A percentile compares a stretch with the other conserved stretches of the same genome.
These are phyloP conservation scores for Agrocybe praecox DNA, from an alignment of 768 basidiomycete genomes.

Conservation along the genomic window DNA sequence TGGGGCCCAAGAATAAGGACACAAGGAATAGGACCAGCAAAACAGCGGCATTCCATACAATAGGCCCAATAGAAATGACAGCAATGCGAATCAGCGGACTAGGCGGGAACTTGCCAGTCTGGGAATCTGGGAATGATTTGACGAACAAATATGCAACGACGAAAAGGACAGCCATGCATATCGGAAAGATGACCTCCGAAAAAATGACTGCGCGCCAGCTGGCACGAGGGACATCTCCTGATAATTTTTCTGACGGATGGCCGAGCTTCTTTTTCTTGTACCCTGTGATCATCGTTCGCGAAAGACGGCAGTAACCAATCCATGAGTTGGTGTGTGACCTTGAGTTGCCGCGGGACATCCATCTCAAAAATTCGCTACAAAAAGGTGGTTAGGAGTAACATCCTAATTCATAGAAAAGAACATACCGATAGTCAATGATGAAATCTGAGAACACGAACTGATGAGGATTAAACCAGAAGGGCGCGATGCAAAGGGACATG, in stretches of 20 bases:
- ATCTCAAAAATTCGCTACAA: slow-evolving; percentile 90
- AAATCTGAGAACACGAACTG: slow-evolving; percentile 98
- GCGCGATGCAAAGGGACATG: slow-evolving; percentile 87
- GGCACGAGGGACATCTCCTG: slow-evolving; percentile 92
- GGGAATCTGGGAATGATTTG: slow-evolving; percentile 74
- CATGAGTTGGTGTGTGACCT: slow-evolving; percentile 97
- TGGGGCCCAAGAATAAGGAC: slow-evolving; percentile 91
- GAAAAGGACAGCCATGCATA: slow-evolving; percentile 84
- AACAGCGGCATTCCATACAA: slow-evolving; percentile 93
- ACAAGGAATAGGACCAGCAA: slow-evolving; percentile 87
- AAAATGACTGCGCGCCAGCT: slow-evolving; percentile 89
- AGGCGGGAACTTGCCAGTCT: slow-evolving; percentile 62
- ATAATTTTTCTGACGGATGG: slow-evolving; percentile 95
- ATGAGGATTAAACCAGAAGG: slow-evolving; percentile 99
- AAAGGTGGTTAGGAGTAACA: slow-evolving; percentile 2
- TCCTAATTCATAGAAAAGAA: slow-evolving; percentile 6
- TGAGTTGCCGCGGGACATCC: slow-evolving; percentile 99
- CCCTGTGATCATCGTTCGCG: slow-evolving; percentile 99
- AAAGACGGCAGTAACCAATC: slow-evolving; percentile 98
- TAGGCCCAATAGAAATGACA: slow-evolving; percentile 90
- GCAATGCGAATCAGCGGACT: slow-evolving; percentile 92
- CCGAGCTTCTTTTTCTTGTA: slow-evolving; percentile 99
- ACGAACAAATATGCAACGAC: slow-evolving; percentile 91
- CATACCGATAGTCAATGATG: slow-evolving; percentile 90
- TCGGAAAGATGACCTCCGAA: slow-evolving; percentile 85